phyloP scores from a whole-genome alignment of 768 basidiomycete species.

The Postia placenta region DNA sequence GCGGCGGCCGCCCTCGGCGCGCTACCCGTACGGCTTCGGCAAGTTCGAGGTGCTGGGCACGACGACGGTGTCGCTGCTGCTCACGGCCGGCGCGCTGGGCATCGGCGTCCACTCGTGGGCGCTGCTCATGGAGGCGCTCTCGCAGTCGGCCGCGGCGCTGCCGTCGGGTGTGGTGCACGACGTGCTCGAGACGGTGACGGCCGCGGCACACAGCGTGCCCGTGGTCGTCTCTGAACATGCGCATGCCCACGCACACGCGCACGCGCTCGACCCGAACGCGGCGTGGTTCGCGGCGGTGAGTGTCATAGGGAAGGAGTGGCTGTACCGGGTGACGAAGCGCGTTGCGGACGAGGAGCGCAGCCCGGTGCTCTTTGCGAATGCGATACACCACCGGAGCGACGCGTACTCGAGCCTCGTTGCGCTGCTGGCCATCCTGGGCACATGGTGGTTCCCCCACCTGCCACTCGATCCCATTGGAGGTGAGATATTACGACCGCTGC shows the following conservation, averaged over 20 bases:
- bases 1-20: conserved; percentile 68
- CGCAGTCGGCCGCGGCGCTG: conserved; percentile 56
- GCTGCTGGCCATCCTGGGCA: conserved; percentile 87
- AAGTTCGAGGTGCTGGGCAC: conserved; percentile 97
- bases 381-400: conserved; percentile 95
- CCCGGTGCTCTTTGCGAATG: conserved; percentile 92
- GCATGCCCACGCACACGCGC: conserved; percentile 50
- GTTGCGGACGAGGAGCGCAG: conserved; percentile 91
- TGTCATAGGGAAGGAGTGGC: conserved; percentile 84
- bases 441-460: conserved; percentile 76
- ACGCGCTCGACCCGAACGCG: conserved; percentile 81
- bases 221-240: conserved; percentile 25
- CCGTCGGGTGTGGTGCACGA: conserved; percentile 61
- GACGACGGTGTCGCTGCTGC: conserved; percentile 79
- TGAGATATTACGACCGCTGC: conserved; percentile 25
- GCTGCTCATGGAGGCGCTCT: conserved; percentile 70
- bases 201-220: conserved; percentile 49
- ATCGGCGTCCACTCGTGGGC: conserved; percentile 89
- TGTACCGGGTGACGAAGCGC: conserved; percentile 82
- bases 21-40: conserved; percentile 84
- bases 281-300: conserved; percentile 91
- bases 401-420: conserved; percentile 91
- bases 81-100: conserved; percentile 78
- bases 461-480: conserved; percentile 95
- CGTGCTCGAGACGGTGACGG: conserved; percentile 50